Evolutionary conservation across 2,329 filamentous ascomycete species (phyloP).

Genomic region (Beauveria sp.): DNA sequence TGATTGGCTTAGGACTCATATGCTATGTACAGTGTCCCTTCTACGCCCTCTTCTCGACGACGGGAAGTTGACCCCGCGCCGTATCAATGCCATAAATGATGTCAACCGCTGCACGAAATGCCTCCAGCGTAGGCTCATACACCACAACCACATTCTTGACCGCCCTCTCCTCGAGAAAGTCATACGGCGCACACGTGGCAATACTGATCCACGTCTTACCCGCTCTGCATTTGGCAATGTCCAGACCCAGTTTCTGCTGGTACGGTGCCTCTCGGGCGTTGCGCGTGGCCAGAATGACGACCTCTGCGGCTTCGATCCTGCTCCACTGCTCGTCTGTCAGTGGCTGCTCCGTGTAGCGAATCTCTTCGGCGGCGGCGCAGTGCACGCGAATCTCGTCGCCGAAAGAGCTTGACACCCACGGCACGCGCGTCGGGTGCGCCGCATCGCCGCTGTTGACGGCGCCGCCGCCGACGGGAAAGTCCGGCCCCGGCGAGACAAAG

Average conservation of each 20-base stretch:
- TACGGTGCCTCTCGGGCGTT: slow-evolving; percentile 20
- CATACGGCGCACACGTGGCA: slow-evolving; percentile 20
- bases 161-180: slow-evolving; percentile 17
- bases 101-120: slow-evolving; percentile 16
- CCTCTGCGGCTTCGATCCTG: slow-evolving; percentile 15
- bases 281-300: slow-evolving; percentile 19
- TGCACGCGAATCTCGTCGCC: slow-evolving; percentile 15
- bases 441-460: slow-evolving; percentile 16
- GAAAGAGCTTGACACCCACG: slow-evolving; percentile 19
- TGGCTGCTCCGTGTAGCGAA: slow-evolving; percentile 16
- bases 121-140: slow-evolving; percentile 21
- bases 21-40: neutral
- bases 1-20: neutral
- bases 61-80: slow-evolving; percentile 15
- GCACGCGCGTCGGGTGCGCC: slow-evolving; percentile 17
- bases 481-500: slow-evolving; percentile 19
- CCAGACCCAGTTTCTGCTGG: slow-evolving; percentile 16
- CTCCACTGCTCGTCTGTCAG: slow-evolving; percentile 16
- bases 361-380: slow-evolving; percentile 13
- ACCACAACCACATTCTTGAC: slow-evolving; percentile 18
- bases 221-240: slow-evolving; percentile 14
- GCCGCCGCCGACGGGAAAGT: slow-evolving; percentile 18
- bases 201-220: slow-evolving; percentile 14
- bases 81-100: slow-evolving; percentile 15
- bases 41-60: slow-evolving; percentile 2